Conservation (phyloP, 306 rosid genomes). For the Fragaria nilgerrensis region DNA sequence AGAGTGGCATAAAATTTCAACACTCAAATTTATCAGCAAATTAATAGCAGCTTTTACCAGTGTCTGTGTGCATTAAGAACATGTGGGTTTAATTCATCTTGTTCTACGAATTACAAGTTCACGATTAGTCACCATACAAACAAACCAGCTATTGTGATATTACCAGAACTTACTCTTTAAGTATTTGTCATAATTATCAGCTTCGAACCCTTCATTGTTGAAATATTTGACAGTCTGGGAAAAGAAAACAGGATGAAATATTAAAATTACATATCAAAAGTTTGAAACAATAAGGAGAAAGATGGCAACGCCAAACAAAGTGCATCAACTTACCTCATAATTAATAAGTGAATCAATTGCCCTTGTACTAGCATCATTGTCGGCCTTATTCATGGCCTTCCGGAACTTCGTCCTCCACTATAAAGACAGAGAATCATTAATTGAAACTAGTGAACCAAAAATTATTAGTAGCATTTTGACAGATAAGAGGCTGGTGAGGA, state of each 20-base stretch:
- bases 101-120: conserved; percentile 5
- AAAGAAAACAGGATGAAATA: conserved; percentile 7
- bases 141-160: conserved; percentile 8
- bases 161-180: conserved; percentile 70
- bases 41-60: background rate
- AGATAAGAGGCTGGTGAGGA: background rate
- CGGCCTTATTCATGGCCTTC: conserved; percentile 95
- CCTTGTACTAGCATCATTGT: conserved; percentile 85
- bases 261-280: conserved; percentile 1
- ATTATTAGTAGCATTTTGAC: background rate
- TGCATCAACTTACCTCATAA: conserved; percentile 65
- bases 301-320: conserved; percentile 9
- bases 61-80: background rate
- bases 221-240: conserved; percentile 92
- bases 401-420: conserved; percentile 99
- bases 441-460: conserved; percentile 1
- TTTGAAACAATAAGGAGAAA: background rate
- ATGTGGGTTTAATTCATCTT: background rate
- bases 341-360: conserved; percentile 91
- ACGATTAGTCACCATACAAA: background rate
- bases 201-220: conserved; percentile 86
- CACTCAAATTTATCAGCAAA: background rate
- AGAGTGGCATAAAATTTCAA: background rate
- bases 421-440: conserved; percentile 31
- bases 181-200: conserved; percentile 65